Evolutionary conservation across 2,329 filamentous ascomycete genomes (phyloP).

Genomic region (Calonectria pteridis): DNA sequence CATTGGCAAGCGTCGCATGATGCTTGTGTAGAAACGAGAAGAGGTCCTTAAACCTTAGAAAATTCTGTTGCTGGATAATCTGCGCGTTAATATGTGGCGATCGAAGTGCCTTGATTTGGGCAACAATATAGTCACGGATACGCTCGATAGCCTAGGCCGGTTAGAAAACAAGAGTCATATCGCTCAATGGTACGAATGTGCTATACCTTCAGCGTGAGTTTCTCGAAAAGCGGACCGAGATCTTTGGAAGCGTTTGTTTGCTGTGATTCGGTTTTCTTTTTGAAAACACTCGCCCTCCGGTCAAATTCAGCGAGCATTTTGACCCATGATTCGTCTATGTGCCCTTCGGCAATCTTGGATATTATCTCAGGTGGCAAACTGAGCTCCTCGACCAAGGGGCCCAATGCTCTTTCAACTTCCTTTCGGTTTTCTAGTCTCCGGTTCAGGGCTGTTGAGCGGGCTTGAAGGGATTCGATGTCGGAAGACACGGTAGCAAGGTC

Average conservation of each 20-base stretch:
- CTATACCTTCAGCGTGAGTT: conserved; percentile 82
- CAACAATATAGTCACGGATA: conserved; percentile 93
- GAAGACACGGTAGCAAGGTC: conserved; percentile 93
- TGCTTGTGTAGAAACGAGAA: conserved; percentile 87
- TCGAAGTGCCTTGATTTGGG: conserved; percentile 92
- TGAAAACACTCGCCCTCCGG: conserved; percentile 78
- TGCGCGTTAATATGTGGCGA: conserved; percentile 98
- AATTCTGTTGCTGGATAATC: conserved; percentile 93
- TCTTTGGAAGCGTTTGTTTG: conserved; percentile 84
- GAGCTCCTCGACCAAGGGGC: conserved; percentile 91
- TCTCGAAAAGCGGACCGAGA: conserved; percentile 85
- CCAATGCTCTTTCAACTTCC: conserved; percentile 88
- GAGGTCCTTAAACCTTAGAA: conserved; percentile 89
- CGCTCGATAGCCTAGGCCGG: conserved; percentile 81
- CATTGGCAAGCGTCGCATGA: conserved; percentile 85
- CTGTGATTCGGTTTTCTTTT: conserved; percentile 72
- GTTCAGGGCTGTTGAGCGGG: conserved; percentile 85
- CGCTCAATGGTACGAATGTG: neutral
- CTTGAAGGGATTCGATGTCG: conserved; percentile 94
- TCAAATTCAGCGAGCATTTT: conserved; percentile 87
- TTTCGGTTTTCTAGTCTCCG: conserved; percentile 89
- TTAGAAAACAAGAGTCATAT: conserved; percentile 16
- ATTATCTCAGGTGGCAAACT: conserved; percentile 88
- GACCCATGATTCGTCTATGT: conserved; percentile 91
- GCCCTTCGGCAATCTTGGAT: conserved; percentile 86